Conservation (phyloP, 805 yeast species). For the Candida michaelii region DNA sequence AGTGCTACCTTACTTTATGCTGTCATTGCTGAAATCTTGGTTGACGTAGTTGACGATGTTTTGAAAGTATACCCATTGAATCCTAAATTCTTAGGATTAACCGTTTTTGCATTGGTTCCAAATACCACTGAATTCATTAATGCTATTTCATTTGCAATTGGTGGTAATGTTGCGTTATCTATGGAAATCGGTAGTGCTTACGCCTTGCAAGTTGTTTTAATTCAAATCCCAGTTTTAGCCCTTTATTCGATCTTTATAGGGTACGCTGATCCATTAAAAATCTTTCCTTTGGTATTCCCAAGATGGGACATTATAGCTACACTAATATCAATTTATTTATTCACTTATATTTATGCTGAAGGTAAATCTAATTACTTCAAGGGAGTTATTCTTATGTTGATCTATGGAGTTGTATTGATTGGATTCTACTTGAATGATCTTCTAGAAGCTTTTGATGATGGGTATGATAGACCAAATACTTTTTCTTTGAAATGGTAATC, state of each 20-base stretch:
- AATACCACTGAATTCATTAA: slow-evolving; percentile 95
- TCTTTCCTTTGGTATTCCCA: slow-evolving; percentile 87
- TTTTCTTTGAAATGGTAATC: too few relatives aligned
- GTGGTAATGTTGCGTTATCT: slow-evolving; percentile 93
- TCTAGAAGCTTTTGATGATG: slow-evolving; percentile 34
- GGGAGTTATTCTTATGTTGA: slow-evolving; percentile 81
- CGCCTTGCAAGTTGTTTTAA: slow-evolving; percentile 89
- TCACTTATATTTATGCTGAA: slow-evolving; percentile 92
- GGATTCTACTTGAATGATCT: slow-evolving; percentile 74
- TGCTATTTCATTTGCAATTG: slow-evolving; percentile 94
- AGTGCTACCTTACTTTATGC: slow-evolving; percentile 89
- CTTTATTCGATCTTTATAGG: slow-evolving; percentile 60
- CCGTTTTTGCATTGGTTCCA: slow-evolving; percentile 94
- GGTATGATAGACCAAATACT: slow-evolving; percentile 13
- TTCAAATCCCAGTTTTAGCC: slow-evolving; percentile 91
- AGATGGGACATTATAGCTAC: slow-evolving; percentile 92
- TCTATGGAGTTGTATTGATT: slow-evolving; percentile 69
- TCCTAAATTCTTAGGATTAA: slow-evolving; percentile 89
- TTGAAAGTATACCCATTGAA: slow-evolving; percentile 74
- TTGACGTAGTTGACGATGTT: slow-evolving; percentile 89
- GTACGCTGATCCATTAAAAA: slow-evolving; percentile 39
- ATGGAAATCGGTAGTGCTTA: slow-evolving; percentile 99
- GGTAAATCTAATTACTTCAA: slow-evolving; percentile 96
- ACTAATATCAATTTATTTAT: slow-evolving; percentile 79
- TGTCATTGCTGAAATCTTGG: slow-evolving; percentile 89